Base-by-base conservation (phyloP, 2,329 filamentous ascomycete genomes). In the Daldinia sp. region DNA sequence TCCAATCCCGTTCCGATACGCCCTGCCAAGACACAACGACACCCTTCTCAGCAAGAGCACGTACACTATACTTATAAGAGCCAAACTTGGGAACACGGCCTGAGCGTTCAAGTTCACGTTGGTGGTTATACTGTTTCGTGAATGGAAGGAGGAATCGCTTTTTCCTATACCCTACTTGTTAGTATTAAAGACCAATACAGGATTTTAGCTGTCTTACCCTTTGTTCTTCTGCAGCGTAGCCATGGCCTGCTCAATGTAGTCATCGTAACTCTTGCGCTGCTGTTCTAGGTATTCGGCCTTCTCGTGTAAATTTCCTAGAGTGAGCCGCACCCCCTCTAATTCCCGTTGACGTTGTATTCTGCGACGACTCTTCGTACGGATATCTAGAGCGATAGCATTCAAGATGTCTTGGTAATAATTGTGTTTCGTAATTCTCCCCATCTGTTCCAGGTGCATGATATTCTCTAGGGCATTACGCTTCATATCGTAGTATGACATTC, bases 161-260 rank as follows among this genome's bases (percentile, higher is more conserved):
- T 83, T 97, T 97, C 69, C 91, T 90, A 74, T 74, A 51, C 73
- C 72, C 74, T 54, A 33, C 33, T 33, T 58, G 73, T 79, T 72
- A 78, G 76, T 63, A 57, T 57, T 26, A 23, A 7, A 42, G 55
- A 57, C 35, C 15, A 18, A 46, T 48, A 54, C 26, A 37, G 23
- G 23, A 30, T 42, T 42, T 51, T 41, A 30, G 13, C 33, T 6
- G 56, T 54, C 80, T 79, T 86, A 91, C 88, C 92, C 94, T 82
- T 98, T 98, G 81, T 98, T 97, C 82, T 93, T 97, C 80, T 98
- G 96, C 65, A 99, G 85, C 4, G 97, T 99, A 67, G 94, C 87
- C 93, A 99, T 98, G 55, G 96, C 95, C 80, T 97, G 94, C 82
- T 99, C 97, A 77, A 99, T 97, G 81, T 99, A 99, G 82, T 99